Percentiles rank a stretch among this genome's conserved stretches.
Evolutionary conservation across 345 rosid genomes (phyloP).

Genomic region (Brassica cretica): DNA sequence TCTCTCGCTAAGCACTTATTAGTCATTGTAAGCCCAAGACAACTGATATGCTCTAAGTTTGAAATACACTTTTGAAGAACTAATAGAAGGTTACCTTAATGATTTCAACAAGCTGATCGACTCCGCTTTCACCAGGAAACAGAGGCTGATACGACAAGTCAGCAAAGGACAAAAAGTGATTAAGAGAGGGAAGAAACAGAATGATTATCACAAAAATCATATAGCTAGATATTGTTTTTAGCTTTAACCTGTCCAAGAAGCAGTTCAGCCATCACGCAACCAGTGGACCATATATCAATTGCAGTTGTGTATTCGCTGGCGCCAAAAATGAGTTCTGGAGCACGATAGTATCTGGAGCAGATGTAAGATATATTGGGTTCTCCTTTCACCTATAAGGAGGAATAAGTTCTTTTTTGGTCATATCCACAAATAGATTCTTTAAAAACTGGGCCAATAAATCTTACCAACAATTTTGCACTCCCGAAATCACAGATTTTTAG

Average conservation of each 20-base stretch:
- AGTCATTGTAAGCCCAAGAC: background rate
- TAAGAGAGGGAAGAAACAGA: slow-evolving; percentile 15
- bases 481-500: slow-evolving; percentile 90
- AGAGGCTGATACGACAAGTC: slow-evolving; percentile 59
- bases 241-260: slow-evolving; percentile 77
- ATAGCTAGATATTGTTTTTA: background rate
- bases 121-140: slow-evolving; percentile 97
- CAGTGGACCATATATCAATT: slow-evolving; percentile 90
- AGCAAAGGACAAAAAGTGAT: slow-evolving; percentile 5
- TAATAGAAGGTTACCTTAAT: slow-evolving; percentile 65
- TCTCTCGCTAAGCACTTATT: slow-evolving; percentile 1
- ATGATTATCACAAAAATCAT: background rate
- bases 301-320: slow-evolving; percentile 94
- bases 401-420: slow-evolving; percentile 6
- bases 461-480: slow-evolving; percentile 91
- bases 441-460: slow-evolving; percentile 19
- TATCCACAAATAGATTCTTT: slow-evolving; percentile 20
- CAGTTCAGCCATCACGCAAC: slow-evolving; percentile 97
- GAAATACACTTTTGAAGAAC: background rate
- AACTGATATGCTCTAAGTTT: slow-evolving; percentile 1
- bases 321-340: slow-evolving; percentile 94
- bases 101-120: slow-evolving; percentile 91
- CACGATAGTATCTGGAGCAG: slow-evolving; percentile 90
- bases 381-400: slow-evolving; percentile 68
- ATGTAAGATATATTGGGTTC: slow-evolving; percentile 93